phyloP scores from a whole-genome alignment of 176 grass and related monocot genomes.

The Saccharum officinarum region DNA sequence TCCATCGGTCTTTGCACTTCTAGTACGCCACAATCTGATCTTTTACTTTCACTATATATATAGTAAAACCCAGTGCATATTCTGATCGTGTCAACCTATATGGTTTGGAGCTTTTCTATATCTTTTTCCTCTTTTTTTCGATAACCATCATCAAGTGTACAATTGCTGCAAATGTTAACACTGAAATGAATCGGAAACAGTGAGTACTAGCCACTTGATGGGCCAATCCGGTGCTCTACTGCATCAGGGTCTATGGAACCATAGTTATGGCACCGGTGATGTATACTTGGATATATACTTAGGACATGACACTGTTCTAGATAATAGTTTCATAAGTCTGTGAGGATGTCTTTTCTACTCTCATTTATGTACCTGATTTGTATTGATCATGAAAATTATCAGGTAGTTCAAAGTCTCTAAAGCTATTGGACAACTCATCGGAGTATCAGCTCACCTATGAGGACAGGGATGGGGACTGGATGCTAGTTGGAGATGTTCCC shows the following conservation, averaged over 20 bases:
- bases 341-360: not conserved
- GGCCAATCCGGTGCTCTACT: slow-evolving; percentile 3
- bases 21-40: slow-evolving; percentile 34
- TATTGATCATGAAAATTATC: slow-evolving; percentile 17
- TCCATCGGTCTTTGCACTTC: slow-evolving; percentile 29
- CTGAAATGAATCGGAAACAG: not conserved
- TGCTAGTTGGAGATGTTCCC: slow-evolving; percentile 94
- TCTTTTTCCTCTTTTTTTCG: not conserved
- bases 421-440: slow-evolving; percentile 54
- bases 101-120: not conserved
- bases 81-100: not conserved
- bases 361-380: not conserved
- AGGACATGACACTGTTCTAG: not conserved
- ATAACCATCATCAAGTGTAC: not conserved
- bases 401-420: slow-evolving; percentile 48
- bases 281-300: not conserved
- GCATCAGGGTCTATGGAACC: slow-evolving; percentile 21
- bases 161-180: not conserved
- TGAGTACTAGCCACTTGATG: not conserved
- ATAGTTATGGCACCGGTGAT: not conserved
- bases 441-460: slow-evolving; percentile 84
- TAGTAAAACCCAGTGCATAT: not conserved
- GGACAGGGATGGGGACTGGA: slow-evolving; percentile 94
- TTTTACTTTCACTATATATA: not conserved
- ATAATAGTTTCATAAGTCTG: not conserved